These are phyloP conservation scores for Polytrichum formosum DNA, from an alignment of 225 moss, liverwort and hornwort species.

Conservation along the genomic window DNA sequence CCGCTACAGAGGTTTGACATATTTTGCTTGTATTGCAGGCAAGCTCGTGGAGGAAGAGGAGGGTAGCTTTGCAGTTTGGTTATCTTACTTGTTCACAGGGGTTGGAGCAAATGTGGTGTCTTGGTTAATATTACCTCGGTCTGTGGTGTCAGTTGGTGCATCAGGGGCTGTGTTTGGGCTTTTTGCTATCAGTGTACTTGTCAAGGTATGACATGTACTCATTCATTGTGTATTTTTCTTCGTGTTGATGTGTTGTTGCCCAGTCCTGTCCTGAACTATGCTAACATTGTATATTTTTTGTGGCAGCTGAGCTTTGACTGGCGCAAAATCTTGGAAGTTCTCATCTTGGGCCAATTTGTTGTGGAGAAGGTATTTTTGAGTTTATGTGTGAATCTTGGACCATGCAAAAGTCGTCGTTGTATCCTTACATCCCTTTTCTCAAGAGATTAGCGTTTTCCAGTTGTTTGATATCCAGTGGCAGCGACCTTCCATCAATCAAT, in stretches of 20 bases:
- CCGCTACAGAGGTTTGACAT: neutral
- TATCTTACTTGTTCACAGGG: conserved; percentile 89
- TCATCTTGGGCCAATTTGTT: conserved; percentile 98
- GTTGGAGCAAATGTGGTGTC: conserved; percentile 96
- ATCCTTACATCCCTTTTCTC: too few relatives aligned
- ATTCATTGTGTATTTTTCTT: too few relatives aligned
- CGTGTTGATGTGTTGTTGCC: too few relatives aligned
- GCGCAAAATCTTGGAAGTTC: conserved; percentile 92
- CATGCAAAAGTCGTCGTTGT: too few relatives aligned
- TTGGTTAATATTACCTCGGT: conserved; percentile 85
- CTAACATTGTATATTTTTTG: conserved; percentile 2
- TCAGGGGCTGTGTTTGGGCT: conserved; percentile 98
- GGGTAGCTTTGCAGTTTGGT: conserved; percentile 91
- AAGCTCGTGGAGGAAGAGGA: conserved; percentile 98
- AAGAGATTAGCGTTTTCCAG: too few relatives aligned
- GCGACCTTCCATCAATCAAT: too few relatives aligned
- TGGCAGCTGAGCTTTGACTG: conserved; percentile 92
- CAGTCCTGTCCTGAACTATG: too few relatives aligned
- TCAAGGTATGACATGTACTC: conserved; percentile 56
- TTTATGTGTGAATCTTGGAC: neutral
- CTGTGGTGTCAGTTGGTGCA: conserved; percentile 93
- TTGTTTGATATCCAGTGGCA: too few relatives aligned
- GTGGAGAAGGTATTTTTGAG: conserved; percentile 70
- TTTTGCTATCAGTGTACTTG: conserved; percentile 94
- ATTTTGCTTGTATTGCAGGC: conserved; percentile 46